These are phyloP conservation scores for Aspergillus leporis DNA, from an alignment of 495 filamentous ascomycete genomes.

Conservation along the genomic window DNA sequence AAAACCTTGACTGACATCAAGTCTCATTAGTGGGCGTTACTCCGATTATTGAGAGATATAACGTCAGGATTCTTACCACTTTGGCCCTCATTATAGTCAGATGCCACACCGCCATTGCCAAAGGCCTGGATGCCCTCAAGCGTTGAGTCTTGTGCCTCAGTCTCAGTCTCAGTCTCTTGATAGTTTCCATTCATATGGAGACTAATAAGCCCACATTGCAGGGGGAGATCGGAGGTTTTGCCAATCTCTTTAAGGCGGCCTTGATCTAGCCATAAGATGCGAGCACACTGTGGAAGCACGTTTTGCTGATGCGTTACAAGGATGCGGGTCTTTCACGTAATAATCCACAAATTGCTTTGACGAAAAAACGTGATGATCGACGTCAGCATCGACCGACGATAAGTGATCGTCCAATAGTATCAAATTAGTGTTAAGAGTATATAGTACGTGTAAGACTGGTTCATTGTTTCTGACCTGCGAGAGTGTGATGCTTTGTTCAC, in stretches of 20 bases:
- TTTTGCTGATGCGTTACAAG: constrained; percentile 94
- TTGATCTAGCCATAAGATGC: constrained; percentile 87
- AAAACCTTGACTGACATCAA: neutral
- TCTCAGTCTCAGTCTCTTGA: neutral
- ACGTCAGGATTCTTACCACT: neutral
- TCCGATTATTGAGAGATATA: neutral
- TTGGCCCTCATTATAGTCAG: neutral
- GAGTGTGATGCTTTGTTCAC: constrained; percentile 28
- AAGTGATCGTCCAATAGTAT: constrained; percentile 84
- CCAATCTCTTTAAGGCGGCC: constrained; percentile 81
- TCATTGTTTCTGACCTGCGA: constrained; percentile 57
- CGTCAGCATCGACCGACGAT: constrained; percentile 82
- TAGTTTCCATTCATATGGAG: constrained; percentile 54
- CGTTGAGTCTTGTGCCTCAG: too few species aligned
- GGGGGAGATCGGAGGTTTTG: constrained; percentile 85
- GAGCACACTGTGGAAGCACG: constrained; percentile 85
- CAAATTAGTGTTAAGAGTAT: constrained; percentile 79
- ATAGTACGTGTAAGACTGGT: constrained; percentile 81
- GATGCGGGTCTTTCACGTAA: constrained; percentile 76
- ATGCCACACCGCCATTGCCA: neutral
- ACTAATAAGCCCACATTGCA: constrained; percentile 71
- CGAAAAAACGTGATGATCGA: constrained; percentile 95
- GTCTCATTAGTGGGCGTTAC: neutral
- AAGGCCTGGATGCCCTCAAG: too few species aligned
- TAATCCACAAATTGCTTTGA: constrained; percentile 85